phyloP scores from a whole-genome alignment of 139 green algal species.

The Chlamydomonas schloesseri region DNA sequence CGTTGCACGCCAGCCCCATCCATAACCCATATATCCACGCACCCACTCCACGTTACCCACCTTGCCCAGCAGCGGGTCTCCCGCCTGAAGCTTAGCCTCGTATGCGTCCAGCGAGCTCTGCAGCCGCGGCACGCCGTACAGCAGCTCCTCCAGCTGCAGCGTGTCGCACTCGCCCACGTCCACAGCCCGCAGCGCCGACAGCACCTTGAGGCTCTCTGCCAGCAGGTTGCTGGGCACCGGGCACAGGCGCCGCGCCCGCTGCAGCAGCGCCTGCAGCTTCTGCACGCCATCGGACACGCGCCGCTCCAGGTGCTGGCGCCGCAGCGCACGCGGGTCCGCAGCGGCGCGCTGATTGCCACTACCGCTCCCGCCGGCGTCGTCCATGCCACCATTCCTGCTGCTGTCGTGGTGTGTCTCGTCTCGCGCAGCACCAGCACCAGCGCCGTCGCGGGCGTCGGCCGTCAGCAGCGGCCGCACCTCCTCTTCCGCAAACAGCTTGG shows the following conservation, averaged over 20 bases:
- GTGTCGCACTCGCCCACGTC: neutral
- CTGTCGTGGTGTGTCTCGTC: no score
- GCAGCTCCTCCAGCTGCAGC: conserved; percentile 32
- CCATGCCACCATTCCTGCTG: no score
- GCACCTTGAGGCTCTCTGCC: neutral
- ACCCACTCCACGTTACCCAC: no score
- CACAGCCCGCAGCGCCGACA: neutral
- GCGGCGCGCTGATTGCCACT: no score
- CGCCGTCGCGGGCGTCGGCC: no score
- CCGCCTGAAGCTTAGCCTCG: neutral
- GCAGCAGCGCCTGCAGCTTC: conserved; percentile 5
- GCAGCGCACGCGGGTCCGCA: neutral
- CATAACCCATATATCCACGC: no score
- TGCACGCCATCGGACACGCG: neutral
- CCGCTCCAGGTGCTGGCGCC: conserved; percentile 1
- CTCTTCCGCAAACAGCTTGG: neutral
- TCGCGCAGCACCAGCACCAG: no score
- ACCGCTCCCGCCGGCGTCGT: no score
- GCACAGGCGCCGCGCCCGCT: neutral
- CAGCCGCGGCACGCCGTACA: neutral
- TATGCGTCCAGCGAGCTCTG: conserved; percentile 8
- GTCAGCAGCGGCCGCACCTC: neutral
- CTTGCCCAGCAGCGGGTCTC: conserved; percentile 26
- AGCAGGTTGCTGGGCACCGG: conserved; percentile 13
- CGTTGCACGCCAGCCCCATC: no score